Evolutionary conservation across 331 rosid species (phyloP).

Genomic region (Phaseolus coccineus): DNA sequence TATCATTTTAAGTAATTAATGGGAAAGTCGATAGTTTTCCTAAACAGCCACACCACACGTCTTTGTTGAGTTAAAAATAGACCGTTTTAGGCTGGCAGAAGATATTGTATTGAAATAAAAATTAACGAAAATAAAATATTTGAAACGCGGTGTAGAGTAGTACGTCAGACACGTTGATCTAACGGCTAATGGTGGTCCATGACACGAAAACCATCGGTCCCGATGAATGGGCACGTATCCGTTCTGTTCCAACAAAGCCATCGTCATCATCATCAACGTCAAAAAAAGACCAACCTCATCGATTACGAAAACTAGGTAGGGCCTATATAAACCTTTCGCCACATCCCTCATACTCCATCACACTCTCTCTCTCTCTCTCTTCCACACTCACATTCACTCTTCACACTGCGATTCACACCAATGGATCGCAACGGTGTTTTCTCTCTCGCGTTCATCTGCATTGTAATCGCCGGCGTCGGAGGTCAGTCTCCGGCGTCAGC

Average conservation of each 20-base stretch:
- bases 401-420: background rate
- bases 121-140: background rate
- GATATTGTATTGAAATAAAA: background rate
- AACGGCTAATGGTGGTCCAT: conserved; percentile 73
- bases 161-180: conserved; percentile 35
- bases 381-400: background rate
- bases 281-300: background rate
- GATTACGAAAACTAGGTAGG: background rate
- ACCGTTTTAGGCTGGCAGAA: background rate
- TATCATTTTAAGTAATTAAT: background rate
- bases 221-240: conserved; percentile 45
- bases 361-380: conserved; percentile 22
- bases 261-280: conserved; percentile 22
- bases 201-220: conserved; percentile 32
- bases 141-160: background rate
- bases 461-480: conserved; percentile 77
- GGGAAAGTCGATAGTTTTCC: background rate
- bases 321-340: conserved; percentile 53
- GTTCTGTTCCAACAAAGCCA: conserved; percentile 36
- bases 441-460: conserved; percentile 75
- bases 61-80: background rate
- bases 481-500: conserved; percentile 77
- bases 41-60: background rate
- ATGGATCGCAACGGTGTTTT: conserved; percentile 70
- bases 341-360: background rate